Evolutionary conservation across 805 yeast genomes (phyloP), one percentile per base, ranked within the genome.

Genomic region (Tetrapisispora nanseiensis): DNA sequence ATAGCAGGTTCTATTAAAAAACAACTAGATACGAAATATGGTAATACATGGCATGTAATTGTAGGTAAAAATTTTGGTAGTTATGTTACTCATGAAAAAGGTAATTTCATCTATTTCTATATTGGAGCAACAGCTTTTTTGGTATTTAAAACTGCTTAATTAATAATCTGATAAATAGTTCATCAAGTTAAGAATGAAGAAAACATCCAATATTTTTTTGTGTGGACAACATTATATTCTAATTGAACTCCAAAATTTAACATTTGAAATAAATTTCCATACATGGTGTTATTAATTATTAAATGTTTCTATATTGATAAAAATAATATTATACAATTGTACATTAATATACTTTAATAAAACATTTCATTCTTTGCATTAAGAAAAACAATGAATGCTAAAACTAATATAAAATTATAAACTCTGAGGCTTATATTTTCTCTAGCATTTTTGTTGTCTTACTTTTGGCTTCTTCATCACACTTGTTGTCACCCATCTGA

Each of bases 61-160:
- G 87, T 82, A 41, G 94, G 92, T 10, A 80, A 76, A 59, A 79
- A 78, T 51, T 84, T 83, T 61, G 90, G 92, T 3, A 74, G 82
- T 38, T 82, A 79, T 56, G 86, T 84, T 16, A 80, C 89, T 11
- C 92, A 84, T 55, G 85, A 82, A 60, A 76, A 76, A 50, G 89
- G 87, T 1, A 70, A 69, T 52, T 84, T 84, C 54, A 67, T 78
- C 11, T 83, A 84, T 55, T 81, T 78, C 54, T 83, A 82, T 63
- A 69, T 81, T 49, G 89, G 78, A 28, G 75, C 76, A 33, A 63
- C 73, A 41, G 92, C 92, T 3, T 72, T 80, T 51, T 65, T 83
- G 47, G 67, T 80, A 8, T 83, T 83, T 63, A 82, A 78, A 62
- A 81, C 86, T 37, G 75, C 80, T 29, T 78, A 62, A 52, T 23